phyloP scores from a whole-genome alignment of 108 stramenopile species.

The Skeletonema marinoi region DNA sequence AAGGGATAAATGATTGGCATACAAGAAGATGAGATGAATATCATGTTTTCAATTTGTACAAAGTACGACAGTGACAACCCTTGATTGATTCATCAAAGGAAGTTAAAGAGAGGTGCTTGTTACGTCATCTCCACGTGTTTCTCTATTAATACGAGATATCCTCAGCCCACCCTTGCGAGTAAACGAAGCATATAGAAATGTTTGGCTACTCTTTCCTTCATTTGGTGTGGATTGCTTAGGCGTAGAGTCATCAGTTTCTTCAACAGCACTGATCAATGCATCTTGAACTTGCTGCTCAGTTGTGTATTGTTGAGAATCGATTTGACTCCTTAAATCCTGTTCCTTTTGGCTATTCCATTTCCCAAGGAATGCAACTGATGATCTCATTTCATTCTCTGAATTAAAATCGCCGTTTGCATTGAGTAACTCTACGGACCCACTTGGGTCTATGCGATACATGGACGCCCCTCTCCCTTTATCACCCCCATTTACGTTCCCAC shows the following conservation, averaged over 20 bases:
- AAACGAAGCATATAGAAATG: constrained; percentile 35
- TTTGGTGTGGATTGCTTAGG: neutral
- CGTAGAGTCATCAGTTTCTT: neutral
- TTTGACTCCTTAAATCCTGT: constrained; percentile 5
- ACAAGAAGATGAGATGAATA: neutral
- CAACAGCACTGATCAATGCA: constrained; percentile 7
- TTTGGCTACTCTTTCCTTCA: neutral
- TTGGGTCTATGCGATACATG: constrained; percentile 77
- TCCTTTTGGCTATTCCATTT: constrained; percentile 33
- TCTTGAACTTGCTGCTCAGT: constrained; percentile 28
- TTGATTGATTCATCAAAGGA: neutral
- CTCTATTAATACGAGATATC: constrained; percentile 11
- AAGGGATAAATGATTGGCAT: neutral
- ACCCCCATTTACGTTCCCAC: neutral
- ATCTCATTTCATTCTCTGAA: neutral
- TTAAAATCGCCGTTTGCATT: neutral
- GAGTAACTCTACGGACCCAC: constrained; percentile 53
- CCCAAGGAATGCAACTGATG: constrained; percentile 29
- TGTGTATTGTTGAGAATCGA: constrained; percentile 2
- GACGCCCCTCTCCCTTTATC: constrained; percentile 13
- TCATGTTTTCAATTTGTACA: neutral
- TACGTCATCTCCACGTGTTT: neutral
- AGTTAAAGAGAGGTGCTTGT: no score
- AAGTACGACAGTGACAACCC: no score
- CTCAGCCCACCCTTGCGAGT: constrained; percentile 24